Conservation (phyloP, 345 rosid species). For the Eucalyptus erythrocorys region DNA sequence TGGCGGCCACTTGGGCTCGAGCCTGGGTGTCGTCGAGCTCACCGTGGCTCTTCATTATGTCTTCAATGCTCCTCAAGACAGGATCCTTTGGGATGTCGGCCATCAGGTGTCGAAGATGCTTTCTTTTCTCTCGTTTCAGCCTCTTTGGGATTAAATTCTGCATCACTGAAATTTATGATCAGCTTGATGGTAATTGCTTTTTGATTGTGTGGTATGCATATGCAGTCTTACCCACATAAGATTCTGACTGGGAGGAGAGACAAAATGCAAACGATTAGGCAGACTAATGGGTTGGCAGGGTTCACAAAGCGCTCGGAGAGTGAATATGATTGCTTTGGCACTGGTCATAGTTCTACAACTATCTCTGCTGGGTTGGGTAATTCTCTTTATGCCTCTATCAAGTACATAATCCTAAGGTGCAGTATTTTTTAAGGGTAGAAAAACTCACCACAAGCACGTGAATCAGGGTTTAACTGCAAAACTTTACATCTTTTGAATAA, state of each 20-base stretch:
- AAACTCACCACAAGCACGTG: neutral
- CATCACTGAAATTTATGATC: neutral
- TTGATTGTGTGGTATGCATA: neutral
- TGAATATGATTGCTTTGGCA: conserved; percentile 87
- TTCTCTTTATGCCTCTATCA: neutral
- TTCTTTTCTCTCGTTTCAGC: neutral
- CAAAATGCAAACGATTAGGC: conserved; percentile 82
- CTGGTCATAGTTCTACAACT: conserved; percentile 92
- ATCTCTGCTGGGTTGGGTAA: conserved; percentile 95
- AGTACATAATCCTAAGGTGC: neutral
- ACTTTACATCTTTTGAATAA: neutral
- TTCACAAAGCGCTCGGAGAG: conserved; percentile 90
- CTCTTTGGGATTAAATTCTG: neutral
- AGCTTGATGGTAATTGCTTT: neutral
- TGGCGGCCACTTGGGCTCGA: conserved; percentile 94
- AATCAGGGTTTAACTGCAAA: neutral
- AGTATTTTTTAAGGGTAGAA: neutral
- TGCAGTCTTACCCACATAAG: conserved; percentile 91
- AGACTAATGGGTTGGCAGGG: conserved; percentile 83
- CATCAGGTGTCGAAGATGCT: conserved; percentile 50
- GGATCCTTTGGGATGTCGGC: conserved; percentile 95
- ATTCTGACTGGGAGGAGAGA: conserved; percentile 93
- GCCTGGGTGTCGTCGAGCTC: conserved; percentile 98
- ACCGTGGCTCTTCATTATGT: conserved; percentile 97
- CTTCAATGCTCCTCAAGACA: conserved; percentile 83